phyloP scores from a whole-genome alignment of 495 filamentous ascomycete genomes.

The Xylaria scruposa region DNA sequence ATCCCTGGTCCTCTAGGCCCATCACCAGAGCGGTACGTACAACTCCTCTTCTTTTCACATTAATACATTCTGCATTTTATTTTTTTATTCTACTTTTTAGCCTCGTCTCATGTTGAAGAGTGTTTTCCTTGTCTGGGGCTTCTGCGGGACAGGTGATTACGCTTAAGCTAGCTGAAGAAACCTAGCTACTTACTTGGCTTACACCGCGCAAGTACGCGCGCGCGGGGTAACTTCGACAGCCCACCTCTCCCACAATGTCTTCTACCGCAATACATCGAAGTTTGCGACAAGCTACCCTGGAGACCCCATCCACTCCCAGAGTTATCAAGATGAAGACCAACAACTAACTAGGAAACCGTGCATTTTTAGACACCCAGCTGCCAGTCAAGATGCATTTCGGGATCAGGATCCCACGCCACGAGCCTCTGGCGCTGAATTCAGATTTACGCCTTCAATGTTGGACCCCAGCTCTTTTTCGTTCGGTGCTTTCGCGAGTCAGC shows the following conservation, averaged over 20 bases:
- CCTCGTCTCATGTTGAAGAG: too few relatives aligned
- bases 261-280: constrained; percentile 23
- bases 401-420: constrained; percentile 81
- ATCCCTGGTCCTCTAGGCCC: constrained; percentile 43
- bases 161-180: constrained; percentile 6
- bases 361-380: constrained; percentile 44
- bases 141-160: constrained; percentile 1
- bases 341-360: background rate
- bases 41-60: background rate
- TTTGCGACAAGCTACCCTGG: background rate
- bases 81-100: background rate
- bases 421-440: constrained; percentile 75
- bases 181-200: background rate
- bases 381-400: constrained; percentile 64
- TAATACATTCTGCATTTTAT: background rate
- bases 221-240: constrained; percentile 18
- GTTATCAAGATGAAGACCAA: background rate
- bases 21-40: constrained; percentile 58
- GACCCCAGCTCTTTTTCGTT: constrained; percentile 86
- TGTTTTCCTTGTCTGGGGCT: background rate
- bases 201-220: background rate
- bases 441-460: constrained; percentile 87
- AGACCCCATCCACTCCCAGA: background rate
- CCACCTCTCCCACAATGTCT: constrained; percentile 12
- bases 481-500: constrained; percentile 75